These are phyloP conservation scores for Umbilicus rupestris DNA, from an alignment of 164 flowering plant species.

Conservation along the genomic window DNA sequence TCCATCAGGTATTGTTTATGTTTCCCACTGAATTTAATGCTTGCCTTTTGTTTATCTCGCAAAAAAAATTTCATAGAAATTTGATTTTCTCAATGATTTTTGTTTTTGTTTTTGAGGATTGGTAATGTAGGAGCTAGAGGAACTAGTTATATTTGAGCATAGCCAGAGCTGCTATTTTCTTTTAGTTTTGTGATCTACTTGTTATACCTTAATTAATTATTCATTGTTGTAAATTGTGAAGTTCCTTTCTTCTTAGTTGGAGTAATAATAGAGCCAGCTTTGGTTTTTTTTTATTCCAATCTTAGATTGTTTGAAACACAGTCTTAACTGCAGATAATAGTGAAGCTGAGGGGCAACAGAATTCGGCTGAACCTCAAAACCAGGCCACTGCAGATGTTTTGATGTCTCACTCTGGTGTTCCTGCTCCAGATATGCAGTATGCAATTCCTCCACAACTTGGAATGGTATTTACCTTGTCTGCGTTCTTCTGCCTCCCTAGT, in stretches of 20 bases:
- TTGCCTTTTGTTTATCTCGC: too few species aligned
- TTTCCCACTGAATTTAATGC: not conserved
- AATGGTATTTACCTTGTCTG: constrained; percentile 27
- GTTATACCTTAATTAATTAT: too few species aligned
- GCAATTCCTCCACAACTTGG: constrained; percentile 42
- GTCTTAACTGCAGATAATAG: constrained; percentile 31
- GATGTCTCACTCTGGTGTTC: constrained; percentile 27
- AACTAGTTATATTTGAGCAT: not conserved
- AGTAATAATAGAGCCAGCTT: not conserved
- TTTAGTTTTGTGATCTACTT: too few species aligned
- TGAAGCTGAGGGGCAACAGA: constrained; percentile 53
- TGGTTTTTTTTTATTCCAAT: not conserved
- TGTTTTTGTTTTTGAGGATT: not conserved
- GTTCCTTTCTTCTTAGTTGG: too few species aligned
- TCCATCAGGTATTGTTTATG: constrained; percentile 24
- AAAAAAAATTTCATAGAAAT: too few species aligned
- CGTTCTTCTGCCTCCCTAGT: not conserved
- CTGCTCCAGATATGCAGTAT: constrained; percentile 39
- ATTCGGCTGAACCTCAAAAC: constrained; percentile 32
- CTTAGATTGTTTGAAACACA: not conserved
- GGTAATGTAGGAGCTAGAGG: not conserved
- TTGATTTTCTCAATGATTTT: not conserved
- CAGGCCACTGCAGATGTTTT: constrained; percentile 38
- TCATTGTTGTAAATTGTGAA: too few species aligned
- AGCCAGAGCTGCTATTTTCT: too few species aligned